Base-by-base conservation (phyloP, 2,329 filamentous ascomycete species). In the Clonostachys chloroleuca region DNA sequence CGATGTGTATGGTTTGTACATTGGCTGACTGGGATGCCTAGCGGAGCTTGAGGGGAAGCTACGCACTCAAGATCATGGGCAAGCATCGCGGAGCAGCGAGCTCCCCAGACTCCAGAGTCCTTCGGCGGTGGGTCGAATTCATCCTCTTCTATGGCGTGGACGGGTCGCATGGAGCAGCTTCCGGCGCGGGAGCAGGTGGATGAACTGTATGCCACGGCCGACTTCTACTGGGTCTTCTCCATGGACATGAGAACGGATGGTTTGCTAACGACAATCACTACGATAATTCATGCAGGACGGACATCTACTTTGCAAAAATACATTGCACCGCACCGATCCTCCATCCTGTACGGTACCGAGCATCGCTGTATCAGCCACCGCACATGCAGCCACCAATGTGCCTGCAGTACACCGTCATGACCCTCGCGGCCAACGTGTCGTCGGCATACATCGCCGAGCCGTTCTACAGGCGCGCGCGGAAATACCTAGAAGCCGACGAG, bases 341-440 rank as follows among this genome's bases (percentile, higher is more conserved):
- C 35, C 88, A 95, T 56, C 81, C 80, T 40, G 77, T 79, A 18
- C 80, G 87, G 37, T 95, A 89, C 59, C 70, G 86, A 49, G 80
- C 85, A 17, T 79, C 85, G 5, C 82, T 92, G 65, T 83, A 89
- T 53, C 70, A 68, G 12, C 75, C 86, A 2, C 83, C 86, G 4
- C 80, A 87, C 49, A 81, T 86, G 75, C 82, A 88, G 46, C 90
- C 91, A 4, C 87, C 90, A 1, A 79, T 92, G 56, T 87, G 82
- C 56, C 68, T 95, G 34, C 79, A 90, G 58, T 96, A 95, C 64
- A 85, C 84, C 12, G 87, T 95, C 62, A 92, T 89, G 84, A 78
- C 82, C 5, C 72, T 86, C 56, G 88, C 87, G 4, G 83, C 89
- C 9, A 80, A 82, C 14, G 72, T 83, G 5, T 80, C 83, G 8